Base-by-base conservation (phyloP, 2,329 filamentous ascomycete species). In the Diaporthe helianthi region DNA sequence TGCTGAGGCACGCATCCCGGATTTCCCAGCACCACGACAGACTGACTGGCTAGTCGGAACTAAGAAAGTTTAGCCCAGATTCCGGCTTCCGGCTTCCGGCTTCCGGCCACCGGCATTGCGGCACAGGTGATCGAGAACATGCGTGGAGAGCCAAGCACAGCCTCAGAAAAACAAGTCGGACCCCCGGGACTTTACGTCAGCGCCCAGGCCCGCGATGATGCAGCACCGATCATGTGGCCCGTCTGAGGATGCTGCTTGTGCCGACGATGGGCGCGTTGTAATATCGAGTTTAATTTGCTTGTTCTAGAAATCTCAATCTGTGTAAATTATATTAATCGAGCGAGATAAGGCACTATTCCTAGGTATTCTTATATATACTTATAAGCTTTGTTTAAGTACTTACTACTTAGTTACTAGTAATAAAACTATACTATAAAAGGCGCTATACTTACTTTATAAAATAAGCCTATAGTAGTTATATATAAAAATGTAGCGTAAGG, bases 171-270 rank as follows among this genome's bases (percentile, higher is more conserved):
- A 44, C 49, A 54, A 24, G 51, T 46, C 41, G 17, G 12, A 12
- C 24, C 64, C 26, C 64, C 26, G n/a, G 36, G n/a, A 15, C 49
- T 26, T 66, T 51, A 66, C 64, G 64, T 66, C 64, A 66, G 38
- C 60, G 60, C 46, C 64, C 17, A 47, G 26, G 31, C 26, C 5
- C 26, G 26, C 38, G 26, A 55, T 55, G 64, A 66, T 55, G 64
- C 38, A 66, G 64, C 51, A 24, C 38, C 55, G 38, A 55, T 66
- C 26, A 55, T 47, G 51, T 31, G 51, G 49, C 44, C 41, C 22
- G 46, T 9, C 15, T 12, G 52, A 24, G 33, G 15, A 22, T 22
- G 47, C 47, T 41, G 52, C 41, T 17, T 10, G 26, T 31, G 26
- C 17, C 4, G 17, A 8, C 7, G 8, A 4, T 24, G 19, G 26